Evolutionary conservation across 2,329 filamentous ascomycete species (phyloP), one percentile per base, ranked within the genome.

Genomic region (Stachybotrys chlorohalonatus): DNA sequence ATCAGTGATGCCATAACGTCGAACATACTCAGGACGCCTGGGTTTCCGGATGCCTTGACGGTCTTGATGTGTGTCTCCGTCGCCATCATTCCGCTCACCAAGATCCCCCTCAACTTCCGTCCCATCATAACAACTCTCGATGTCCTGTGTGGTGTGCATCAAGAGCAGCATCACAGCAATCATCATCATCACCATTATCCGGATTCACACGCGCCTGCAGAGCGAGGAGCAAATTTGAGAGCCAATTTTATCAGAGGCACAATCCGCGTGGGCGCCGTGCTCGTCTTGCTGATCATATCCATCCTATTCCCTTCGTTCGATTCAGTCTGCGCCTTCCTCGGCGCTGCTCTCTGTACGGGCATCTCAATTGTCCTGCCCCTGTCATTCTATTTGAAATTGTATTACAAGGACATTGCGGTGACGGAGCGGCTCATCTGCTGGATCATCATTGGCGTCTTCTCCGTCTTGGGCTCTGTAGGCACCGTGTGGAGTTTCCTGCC

Each of bases 331-430:
- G 88, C 89, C 5, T 85, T 96, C 58, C 85, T 97, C 73, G 93
- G 94, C 11, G 90, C 88, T 46, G 87, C 91, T 4, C 80, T 96
- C 15, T 96, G 93, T 73, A 96, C 96, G 63, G 90, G 89, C 16
- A 95, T 97, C 60, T 97, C 93, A 71, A 85, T 97, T 60, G 91
- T 95, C 16, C 69, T 99, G 52, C 94, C 93, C 0, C 75, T 96
- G 36, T 81, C 85, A 5, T 97, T 99, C 67, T 91, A 97, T 66
- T 73, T 97, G 55, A 95, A 92, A 72, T 83, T 97, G 1, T 97
- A 95, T 68, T 84, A 85, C 50, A 79, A 83, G 52, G 85, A 93
- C 57, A 82, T 96, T 49, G 73, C 77, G 1, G 60, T 69, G 1
- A 66, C 68, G 24, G 90, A 96, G 70, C 84, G 82, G 63, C 67